Evolutionary conservation across 1,284 basidiomycete species (phyloP), one percentile per base, ranked within the genome.

Genomic region (Tylopilus orsonianus): DNA sequence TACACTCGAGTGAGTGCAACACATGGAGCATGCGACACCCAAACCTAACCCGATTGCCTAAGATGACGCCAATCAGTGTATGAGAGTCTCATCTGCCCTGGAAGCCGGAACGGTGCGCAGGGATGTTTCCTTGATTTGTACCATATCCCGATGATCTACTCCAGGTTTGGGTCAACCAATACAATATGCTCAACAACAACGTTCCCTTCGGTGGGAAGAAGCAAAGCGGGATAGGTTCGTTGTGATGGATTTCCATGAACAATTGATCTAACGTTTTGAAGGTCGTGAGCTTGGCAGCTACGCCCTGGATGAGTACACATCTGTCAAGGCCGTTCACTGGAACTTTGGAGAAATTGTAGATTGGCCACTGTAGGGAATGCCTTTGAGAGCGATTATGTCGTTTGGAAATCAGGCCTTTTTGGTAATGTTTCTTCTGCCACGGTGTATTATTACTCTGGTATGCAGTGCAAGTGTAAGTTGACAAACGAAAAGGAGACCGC

Each of bases 151-250:
- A 62, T 47, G 37, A 23, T 46, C 35, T 24, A 32, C 38, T 49
- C 37, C 45, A 88, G 86, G 83, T 93, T 27, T 94, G 91, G 92
- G 77, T 92, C 50, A 96, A 95, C 69, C 85, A 91, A 65, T 96
- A 95, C 70, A 89, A 87, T 57, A 50, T 89, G 7, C 65, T 93
- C 41, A 79, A 80, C 63, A 89, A 88, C 66, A 90, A 90, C 50
- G 89, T 91, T 32, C 93, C 95, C 1, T 97, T 97, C 59, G 95
- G 94, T 20, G 94, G 95, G 13, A 95, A 92, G 75, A 95, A 94
- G 71, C 85, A 84, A 61, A 82, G 79, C 50, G 87, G 87, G 16
- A 79, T 85, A 49, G 87, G 86, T 77, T 49, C 30, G 57, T 43
- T 6, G 6, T 36, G 6, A 9, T 38, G 13, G 22, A 48, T 40